phyloP scores from a whole-genome alignment of 768 basidiomycete genomes.

The Lactarius tabidus region DNA sequence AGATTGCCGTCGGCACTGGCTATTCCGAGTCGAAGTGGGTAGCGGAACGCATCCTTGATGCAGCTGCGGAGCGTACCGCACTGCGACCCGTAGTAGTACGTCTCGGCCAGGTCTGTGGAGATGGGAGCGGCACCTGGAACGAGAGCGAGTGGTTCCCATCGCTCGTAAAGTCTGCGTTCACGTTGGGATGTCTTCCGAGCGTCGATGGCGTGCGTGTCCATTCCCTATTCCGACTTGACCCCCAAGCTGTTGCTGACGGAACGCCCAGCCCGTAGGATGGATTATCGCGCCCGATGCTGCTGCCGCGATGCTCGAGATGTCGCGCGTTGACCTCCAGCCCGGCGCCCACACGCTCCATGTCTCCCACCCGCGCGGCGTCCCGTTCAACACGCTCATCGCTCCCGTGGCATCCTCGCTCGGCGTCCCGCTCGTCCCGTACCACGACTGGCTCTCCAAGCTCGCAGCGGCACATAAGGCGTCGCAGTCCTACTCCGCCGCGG shows the following conservation, averaged over 20 bases:
- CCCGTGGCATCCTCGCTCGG: conserved; percentile 23
- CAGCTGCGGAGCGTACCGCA: conserved; percentile 22
- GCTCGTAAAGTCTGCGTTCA: conserved; percentile 26
- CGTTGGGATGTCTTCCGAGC: conserved; percentile 26
- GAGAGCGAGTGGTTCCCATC: conserved; percentile 30
- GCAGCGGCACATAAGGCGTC: conserved; percentile 13
- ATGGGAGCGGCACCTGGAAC: conserved; percentile 30
- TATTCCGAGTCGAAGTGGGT: conserved; percentile 31
- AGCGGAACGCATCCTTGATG: conserved; percentile 27
- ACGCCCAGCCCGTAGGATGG: conserved; percentile 27
- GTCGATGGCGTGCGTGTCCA: conserved; percentile 23
- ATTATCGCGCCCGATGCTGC: conserved; percentile 30
- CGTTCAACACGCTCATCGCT: conserved; percentile 26
- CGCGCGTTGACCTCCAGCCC: conserved; percentile 20
- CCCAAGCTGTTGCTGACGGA: neutral
- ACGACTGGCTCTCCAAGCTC: conserved; percentile 28
- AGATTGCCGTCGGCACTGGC: conserved; percentile 23
- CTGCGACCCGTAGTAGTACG: conserved; percentile 26
- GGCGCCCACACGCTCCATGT: conserved; percentile 23
- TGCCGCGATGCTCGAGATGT: conserved; percentile 29
- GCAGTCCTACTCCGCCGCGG: conserved; percentile 6
- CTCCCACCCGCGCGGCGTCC: conserved; percentile 27
- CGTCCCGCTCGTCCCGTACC: conserved; percentile 29
- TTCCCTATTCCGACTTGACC: neutral
- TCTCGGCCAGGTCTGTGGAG: conserved; percentile 32